A percentile compares a stretch with the other conserved stretches of the same genome.
These are phyloP conservation scores for Chenopodium formosanum DNA, from an alignment of 148 eudicot species.

Conservation along the genomic window DNA sequence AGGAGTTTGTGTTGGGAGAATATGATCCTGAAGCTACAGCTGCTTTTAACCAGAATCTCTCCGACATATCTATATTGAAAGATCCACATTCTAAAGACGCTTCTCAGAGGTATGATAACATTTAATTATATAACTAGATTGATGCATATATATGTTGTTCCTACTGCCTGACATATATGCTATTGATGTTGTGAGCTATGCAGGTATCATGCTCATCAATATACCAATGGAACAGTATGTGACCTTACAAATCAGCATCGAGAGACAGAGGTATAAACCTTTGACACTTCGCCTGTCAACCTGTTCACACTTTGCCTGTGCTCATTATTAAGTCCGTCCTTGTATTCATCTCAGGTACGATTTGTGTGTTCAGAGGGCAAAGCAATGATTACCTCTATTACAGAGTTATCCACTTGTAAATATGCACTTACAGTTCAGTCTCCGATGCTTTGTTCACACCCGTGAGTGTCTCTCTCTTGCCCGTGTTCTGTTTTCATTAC, in stretches of 20 bases:
- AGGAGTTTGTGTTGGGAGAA: conserved; percentile 77
- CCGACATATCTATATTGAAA: conserved; percentile 72
- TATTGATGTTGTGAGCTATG: conserved; percentile 20
- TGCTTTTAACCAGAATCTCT: conserved; percentile 68
- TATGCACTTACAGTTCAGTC: conserved; percentile 86
- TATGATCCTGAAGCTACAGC: conserved; percentile 84
- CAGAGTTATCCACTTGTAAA: conserved; percentile 93
- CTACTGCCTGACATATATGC: conserved; percentile 2
- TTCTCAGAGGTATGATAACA: conserved; percentile 63
- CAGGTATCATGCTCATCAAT: conserved; percentile 91
- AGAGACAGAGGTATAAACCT: conserved; percentile 72
- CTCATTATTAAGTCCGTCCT: background rate
- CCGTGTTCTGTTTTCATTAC: background rate
- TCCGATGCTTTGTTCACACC: conserved; percentile 85
- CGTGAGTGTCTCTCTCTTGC: conserved; percentile 51
- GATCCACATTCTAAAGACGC: conserved; percentile 95
- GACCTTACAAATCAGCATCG: conserved; percentile 84
- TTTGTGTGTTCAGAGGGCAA: conserved; percentile 93
- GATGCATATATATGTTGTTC: background rate
- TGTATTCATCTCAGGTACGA: conserved; percentile 56
- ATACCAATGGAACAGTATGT: conserved; percentile 81
- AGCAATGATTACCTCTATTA: conserved; percentile 81
- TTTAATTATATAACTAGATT: background rate
- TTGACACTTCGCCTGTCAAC: background rate
- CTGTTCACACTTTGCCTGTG: conserved; percentile 8